Percentiles rank a stretch among this genome's conserved stretches.
Conservation (phyloP, 345 rosid genomes). For the Viola odorata region DNA sequence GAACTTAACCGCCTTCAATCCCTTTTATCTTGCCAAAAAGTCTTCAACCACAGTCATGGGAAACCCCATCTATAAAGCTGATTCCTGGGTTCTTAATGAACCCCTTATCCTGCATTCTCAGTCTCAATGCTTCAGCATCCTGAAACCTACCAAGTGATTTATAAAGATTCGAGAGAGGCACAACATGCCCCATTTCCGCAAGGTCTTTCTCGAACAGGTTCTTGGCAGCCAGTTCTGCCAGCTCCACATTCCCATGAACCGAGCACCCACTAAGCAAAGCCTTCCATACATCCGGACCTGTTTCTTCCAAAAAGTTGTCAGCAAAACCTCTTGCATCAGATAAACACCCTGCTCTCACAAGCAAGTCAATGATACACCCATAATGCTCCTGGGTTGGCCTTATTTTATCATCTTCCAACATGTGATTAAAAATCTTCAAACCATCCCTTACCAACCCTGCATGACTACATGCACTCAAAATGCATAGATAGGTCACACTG, state of each 20-base stretch:
- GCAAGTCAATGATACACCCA: constrained; percentile 37
- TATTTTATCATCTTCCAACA: constrained; percentile 28
- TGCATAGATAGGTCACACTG: constrained; percentile 30
- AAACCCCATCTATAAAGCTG: constrained; percentile 15
- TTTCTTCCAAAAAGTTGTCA: constrained; percentile 11
- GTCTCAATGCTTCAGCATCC: constrained; percentile 44
- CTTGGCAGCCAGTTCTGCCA: no score
- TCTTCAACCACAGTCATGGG: constrained; percentile 15
- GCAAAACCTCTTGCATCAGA: constrained; percentile 27
- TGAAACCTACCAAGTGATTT: constrained; percentile 3
- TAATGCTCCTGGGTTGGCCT: constrained; percentile 33
- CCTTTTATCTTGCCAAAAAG: background rate
- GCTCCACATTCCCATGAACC: no score
- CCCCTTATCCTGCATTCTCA: constrained; percentile 21
- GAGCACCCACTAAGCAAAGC: no score
- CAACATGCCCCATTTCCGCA: no score
- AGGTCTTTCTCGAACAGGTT: no score
- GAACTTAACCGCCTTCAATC: no score
- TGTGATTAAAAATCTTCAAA: constrained; percentile 32
- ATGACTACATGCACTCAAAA: constrained; percentile 44
- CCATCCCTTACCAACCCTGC: constrained; percentile 34
- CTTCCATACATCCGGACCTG: constrained; percentile 29
- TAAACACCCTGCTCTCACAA: constrained; percentile 37
- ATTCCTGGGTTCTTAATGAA: constrained; percentile 24
- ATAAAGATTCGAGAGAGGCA: no score